Base-by-base conservation (phyloP, 805 yeast genomes). In the Teunomyces pallodes region DNA sequence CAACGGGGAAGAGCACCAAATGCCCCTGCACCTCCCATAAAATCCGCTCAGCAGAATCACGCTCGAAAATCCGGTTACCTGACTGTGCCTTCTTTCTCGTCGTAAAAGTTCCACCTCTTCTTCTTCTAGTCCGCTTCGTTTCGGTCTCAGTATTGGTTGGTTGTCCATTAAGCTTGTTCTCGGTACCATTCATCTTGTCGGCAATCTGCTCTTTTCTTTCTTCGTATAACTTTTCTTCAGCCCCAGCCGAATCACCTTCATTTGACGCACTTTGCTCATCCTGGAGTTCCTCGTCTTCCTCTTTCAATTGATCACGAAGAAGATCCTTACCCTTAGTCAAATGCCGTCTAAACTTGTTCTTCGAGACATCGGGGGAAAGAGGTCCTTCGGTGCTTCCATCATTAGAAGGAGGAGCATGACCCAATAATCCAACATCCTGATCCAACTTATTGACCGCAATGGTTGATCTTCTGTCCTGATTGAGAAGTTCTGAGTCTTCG, bases 1-100 rank as follows among this genome's bases (percentile, higher is more conserved):
- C 90, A 0, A 87, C 77, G 0, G 99, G 98, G 73, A 91, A 92
- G n/a, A 86, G 64, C 5, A 94, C 97, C 55, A 94, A 68, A 61
- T 94, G 87, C 1, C 99, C 99, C 45, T 84, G 87, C 14, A 92
- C 73, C 48, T 88, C 84, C 43, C 75, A 72, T 52, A 94, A 70
- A 31, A 90, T 71, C 49, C 83, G 74, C 54, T 84, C 90, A 0
- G 97, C 95, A 0, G 94, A 82, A 39, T 80, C 84, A 46, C 86
- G 78, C 51, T 87, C 96, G 54, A 77, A 82, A 1, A 87, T 79
- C 42, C 79, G 72, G 45, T 80, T 79, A 14, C 74, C 73, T 5
- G 65, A 63, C 36, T 66, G 56, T 14, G 60, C 59, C 48, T 62
- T 69, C 44, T 70, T 65, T 49, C 75, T 57, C 2, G 67, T 60